These are phyloP conservation scores for Tolypocladium tundrense DNA, from an alignment of 2,329 filamentous ascomycete species.

Conservation along the genomic window DNA sequence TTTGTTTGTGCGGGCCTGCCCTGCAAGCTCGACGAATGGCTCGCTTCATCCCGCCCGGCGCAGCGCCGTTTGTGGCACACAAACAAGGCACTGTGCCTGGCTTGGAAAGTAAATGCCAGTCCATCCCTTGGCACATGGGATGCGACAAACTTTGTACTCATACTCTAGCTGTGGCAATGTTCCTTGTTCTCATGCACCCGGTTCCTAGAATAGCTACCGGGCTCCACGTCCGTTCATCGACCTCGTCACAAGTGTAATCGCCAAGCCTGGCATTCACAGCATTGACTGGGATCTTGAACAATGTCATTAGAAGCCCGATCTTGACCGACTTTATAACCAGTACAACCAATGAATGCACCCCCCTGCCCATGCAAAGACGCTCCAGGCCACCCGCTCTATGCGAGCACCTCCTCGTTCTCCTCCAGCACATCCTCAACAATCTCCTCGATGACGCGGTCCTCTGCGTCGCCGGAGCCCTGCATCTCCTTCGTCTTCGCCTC, in stretches of 20 bases:
- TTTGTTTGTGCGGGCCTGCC: not conserved
- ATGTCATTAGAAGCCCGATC: conserved; percentile 12
- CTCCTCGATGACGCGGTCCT: conserved; percentile 78
- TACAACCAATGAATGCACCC: conserved; percentile 19
- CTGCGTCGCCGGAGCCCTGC: conserved; percentile 46
- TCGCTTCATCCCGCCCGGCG: not conserved
- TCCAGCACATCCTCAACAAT: conserved; percentile 74
- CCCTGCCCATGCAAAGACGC: conserved; percentile 12
- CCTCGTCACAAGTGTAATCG: not conserved
- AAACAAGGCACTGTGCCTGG: not conserved
- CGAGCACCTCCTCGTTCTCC: conserved; percentile 71
- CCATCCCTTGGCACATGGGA: not conserved
- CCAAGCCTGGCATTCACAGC: not conserved
- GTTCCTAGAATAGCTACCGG: not conserved
- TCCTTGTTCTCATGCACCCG: not conserved
- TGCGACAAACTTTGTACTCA: not conserved
- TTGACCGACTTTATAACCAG: conserved; percentile 19
- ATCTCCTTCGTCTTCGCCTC: conserved; percentile 43
- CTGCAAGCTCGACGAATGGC: not conserved
- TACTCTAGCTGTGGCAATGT: not conserved
- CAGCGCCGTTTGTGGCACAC: not conserved
- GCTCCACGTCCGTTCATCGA: not conserved
- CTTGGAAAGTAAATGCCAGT: not conserved
- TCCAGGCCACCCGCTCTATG: conserved; percentile 12
- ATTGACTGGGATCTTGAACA: not conserved